These are phyloP conservation scores for Backusella parvicylindrica DNA, from an alignment of 192 early-diverging fungal genomes.

Conservation along the genomic window DNA sequence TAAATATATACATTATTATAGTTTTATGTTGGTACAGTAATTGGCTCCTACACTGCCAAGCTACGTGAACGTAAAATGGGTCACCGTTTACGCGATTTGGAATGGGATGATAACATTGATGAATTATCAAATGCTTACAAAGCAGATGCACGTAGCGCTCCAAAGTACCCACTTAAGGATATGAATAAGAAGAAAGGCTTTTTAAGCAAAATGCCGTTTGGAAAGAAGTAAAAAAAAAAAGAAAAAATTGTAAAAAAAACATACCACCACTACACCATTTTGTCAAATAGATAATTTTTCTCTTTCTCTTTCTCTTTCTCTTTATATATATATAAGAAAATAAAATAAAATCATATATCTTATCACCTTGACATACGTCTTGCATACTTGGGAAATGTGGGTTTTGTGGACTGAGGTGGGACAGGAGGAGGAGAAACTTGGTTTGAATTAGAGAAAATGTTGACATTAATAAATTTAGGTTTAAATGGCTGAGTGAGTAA, in stretches of 20 bases:
- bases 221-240: not conserved
- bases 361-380: not conserved
- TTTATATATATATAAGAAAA: not conserved
- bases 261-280: not conserved
- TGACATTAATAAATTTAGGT: not conserved
- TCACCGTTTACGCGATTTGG: conserved; percentile 26
- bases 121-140: conserved; percentile 19
- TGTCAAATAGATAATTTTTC: not conserved
- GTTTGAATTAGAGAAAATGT: not conserved
- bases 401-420: not conserved
- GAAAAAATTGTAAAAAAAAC: not conserved
- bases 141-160: conserved; percentile 11
- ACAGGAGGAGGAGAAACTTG: not conserved
- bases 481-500: not conserved
- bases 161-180: conserved; percentile 20
- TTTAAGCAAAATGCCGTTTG: not conserved
- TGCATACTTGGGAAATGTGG: not conserved
- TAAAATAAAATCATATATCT: not conserved
- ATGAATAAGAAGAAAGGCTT: conserved; percentile 8
- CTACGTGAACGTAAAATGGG: conserved; percentile 23
- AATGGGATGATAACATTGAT: conserved; percentile 26
- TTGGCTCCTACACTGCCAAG: conserved; percentile 11
- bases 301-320: not conserved
- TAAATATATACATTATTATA: not conserved
- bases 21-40: conserved; percentile 25